Evolutionary conservation across 2,329 filamentous ascomycete species (phyloP).

Genomic region (Lachnellula suecica): DNA sequence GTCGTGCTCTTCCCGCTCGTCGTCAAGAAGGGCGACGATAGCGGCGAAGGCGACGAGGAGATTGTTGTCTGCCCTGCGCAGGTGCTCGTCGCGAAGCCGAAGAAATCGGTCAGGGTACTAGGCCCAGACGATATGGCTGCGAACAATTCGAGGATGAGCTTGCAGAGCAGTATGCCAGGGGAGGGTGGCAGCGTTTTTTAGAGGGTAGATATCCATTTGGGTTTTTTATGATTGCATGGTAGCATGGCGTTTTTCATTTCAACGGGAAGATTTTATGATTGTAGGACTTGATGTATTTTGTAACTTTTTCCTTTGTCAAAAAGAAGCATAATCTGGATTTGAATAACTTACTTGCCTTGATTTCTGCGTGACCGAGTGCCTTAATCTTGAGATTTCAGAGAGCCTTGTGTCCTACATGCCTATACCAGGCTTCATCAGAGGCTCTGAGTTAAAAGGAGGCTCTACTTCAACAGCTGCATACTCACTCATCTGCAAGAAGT

Average conservation of each 20-base stretch:
- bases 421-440: too few relatives aligned
- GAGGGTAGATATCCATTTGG: slow-evolving; percentile 18
- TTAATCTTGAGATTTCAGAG: not conserved
- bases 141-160: slow-evolving; percentile 27
- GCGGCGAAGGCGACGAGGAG: slow-evolving; percentile 85
- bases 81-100: slow-evolving; percentile 70
- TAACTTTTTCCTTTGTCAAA: slow-evolving; percentile 10
- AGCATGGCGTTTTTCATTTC: slow-evolving; percentile 12
- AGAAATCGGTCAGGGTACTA: slow-evolving; percentile 28
- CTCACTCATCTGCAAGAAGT: too few relatives aligned
- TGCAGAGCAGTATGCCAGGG: slow-evolving; percentile 33
- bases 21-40: slow-evolving; percentile 91
- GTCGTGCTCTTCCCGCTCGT: slow-evolving; percentile 95
- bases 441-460: too few relatives aligned
- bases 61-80: slow-evolving; percentile 94
- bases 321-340: slow-evolving; percentile 6
- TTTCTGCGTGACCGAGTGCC: not conserved
- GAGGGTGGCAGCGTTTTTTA: slow-evolving; percentile 24
- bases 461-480: too few relatives aligned
- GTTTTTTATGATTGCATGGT: slow-evolving; percentile 13
- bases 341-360: not conserved
- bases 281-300: slow-evolving; percentile 16
- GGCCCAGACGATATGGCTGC: slow-evolving; percentile 20
- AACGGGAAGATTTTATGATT: slow-evolving; percentile 5
- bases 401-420: too few relatives aligned